Evolutionary conservation across 345 rosid species (phyloP).

Genomic region (Durio zibethinus): DNA sequence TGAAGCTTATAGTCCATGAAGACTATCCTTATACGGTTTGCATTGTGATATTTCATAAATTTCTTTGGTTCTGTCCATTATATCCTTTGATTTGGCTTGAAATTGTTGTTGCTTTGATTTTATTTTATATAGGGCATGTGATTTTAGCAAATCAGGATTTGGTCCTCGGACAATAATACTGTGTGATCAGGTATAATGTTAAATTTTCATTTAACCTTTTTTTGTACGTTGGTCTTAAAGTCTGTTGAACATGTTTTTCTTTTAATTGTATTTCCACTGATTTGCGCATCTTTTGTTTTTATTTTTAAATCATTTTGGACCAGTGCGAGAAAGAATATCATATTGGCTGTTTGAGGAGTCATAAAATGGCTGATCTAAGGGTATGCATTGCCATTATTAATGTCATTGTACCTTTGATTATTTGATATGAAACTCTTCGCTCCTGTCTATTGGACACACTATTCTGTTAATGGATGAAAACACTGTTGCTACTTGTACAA

Average conservation of each 20-base stretch:
- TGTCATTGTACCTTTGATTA: background rate
- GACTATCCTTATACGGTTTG: background rate
- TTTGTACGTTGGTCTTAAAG: background rate
- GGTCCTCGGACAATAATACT: slow-evolving; percentile 92
- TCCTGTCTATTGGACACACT: background rate
- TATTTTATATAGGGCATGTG: slow-evolving; percentile 56
- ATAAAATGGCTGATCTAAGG: slow-evolving; percentile 79
- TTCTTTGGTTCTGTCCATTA: background rate
- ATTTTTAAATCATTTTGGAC: slow-evolving; percentile 14
- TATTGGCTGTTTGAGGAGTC: slow-evolving; percentile 87
- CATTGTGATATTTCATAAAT: background rate
- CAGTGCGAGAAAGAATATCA: slow-evolving; percentile 91
- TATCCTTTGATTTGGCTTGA: slow-evolving; percentile 11
- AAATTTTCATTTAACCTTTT: slow-evolving; percentile 7
- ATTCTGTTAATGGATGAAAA: slow-evolving; percentile 9
- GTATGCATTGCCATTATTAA: slow-evolving; percentile 31
- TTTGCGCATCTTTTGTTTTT: background rate
- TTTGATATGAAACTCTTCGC: background rate
- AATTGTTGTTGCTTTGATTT: background rate
- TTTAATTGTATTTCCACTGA: background rate
- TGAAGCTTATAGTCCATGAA: slow-evolving; percentile 4
- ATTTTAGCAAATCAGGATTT: slow-evolving; percentile 87
- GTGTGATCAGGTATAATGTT: slow-evolving; percentile 85
- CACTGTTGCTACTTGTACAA: slow-evolving; percentile 21
- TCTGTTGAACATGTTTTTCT: background rate